phyloP scores from a whole-genome alignment of 2,329 filamentous ascomycete species.

The Zymoseptoria brevis region DNA sequence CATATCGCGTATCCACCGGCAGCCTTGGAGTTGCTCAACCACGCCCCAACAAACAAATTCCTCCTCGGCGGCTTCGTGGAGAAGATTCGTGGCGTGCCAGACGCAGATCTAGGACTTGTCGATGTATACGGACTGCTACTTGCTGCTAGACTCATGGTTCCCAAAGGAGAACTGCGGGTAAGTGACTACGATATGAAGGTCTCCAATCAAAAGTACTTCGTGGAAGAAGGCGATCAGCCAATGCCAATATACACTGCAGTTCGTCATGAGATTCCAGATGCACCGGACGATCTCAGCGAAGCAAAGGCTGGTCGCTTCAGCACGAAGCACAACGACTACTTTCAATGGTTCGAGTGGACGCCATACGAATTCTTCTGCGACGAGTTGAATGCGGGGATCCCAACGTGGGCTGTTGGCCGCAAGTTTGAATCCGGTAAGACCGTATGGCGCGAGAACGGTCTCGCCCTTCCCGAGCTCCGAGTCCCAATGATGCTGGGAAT shows the following conservation, averaged over 20 bases:
- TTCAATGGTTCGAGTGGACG: constrained; percentile 95
- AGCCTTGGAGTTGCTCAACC: constrained; percentile 72
- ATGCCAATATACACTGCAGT: constrained; percentile 94
- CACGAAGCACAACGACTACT: constrained; percentile 60
- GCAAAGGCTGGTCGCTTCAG: constrained; percentile 28
- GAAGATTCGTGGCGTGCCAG: constrained; percentile 74
- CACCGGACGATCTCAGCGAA: constrained; percentile 33
- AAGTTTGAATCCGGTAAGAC: constrained; percentile 67
- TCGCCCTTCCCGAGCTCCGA: constrained; percentile 74
- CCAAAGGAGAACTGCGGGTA: constrained; percentile 71
- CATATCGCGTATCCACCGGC: constrained; percentile 90
- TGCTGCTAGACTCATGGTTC: constrained; percentile 75
- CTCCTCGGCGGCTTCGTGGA: constrained; percentile 83
- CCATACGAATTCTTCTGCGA: constrained; percentile 95
- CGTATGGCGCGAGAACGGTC: constrained; percentile 53
- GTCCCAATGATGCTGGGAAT: constrained; percentile 81
- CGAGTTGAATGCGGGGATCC: constrained; percentile 83
- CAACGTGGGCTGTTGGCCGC: constrained; percentile 85
- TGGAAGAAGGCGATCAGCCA: constrained; percentile 71
- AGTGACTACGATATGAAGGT: constrained; percentile 77
- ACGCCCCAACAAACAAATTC: constrained; percentile 86
- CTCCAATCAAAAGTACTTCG: constrained; percentile 71
- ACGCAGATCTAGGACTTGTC: constrained; percentile 79
- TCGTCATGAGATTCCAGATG: constrained; percentile 80
- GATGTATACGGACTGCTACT: constrained; percentile 86